Conservation (phyloP, 2,329 filamentous ascomycete genomes). For the Xylaria sp. region DNA sequence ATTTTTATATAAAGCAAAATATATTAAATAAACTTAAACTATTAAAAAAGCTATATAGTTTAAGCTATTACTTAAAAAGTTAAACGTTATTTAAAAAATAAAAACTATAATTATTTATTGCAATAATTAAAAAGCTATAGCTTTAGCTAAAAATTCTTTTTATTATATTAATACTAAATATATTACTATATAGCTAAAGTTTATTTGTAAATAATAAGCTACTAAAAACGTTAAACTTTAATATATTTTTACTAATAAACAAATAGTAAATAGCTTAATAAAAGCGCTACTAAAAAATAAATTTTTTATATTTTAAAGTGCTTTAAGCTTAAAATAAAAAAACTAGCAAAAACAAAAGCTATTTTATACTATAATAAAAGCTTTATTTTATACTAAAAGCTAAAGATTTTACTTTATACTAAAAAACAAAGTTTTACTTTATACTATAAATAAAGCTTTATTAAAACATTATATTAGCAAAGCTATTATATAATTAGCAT, state of each 20-base stretch:
- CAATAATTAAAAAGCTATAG: conserved; percentile 6
- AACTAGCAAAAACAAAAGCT: too few species aligned
- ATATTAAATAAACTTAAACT: background rate
- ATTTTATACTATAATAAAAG: background rate
- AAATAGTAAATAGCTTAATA: conserved; percentile 9
- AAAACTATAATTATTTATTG: conserved; percentile 5
- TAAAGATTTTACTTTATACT: too few species aligned
- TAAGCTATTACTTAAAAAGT: background rate
- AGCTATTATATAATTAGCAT: too few species aligned
- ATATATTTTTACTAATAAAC: background rate
- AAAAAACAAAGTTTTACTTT: too few species aligned
- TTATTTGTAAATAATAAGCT: background rate
- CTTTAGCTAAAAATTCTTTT: background rate
- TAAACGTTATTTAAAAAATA: too few species aligned
- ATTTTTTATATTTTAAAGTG: conserved; percentile 8
- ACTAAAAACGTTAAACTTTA: background rate
- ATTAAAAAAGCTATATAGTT: background rate
- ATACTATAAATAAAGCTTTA: too few species aligned
- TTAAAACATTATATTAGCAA: too few species aligned
- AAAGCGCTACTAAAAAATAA: conserved; percentile 15
- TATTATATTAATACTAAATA: conserved; percentile 1
- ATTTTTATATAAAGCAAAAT: too few species aligned
- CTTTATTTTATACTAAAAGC: too few species aligned
- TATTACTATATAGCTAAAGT: conserved; percentile 1
- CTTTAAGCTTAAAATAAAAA: conserved; percentile 8